Percentiles rank a stretch among this genome's conserved stretches.
Conservation (phyloP, 768 basidiomycete genomes). For the Tylopilus rubrobrunneus region DNA sequence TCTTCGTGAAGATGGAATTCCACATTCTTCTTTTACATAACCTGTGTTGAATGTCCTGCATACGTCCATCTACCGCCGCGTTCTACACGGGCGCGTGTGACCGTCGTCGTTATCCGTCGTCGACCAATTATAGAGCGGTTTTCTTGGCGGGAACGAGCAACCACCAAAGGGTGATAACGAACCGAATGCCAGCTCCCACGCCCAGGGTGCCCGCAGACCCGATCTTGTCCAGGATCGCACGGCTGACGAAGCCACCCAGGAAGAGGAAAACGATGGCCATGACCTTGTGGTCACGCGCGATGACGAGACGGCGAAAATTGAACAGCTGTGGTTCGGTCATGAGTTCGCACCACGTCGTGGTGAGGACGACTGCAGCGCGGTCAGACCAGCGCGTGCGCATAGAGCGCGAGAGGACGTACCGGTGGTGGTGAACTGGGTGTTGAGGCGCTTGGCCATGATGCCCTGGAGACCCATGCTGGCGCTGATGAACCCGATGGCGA, state of each 20-base stretch:
- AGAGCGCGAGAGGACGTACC: slow-evolving; percentile 39
- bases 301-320: slow-evolving; percentile 45
- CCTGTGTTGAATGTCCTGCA: not conserved
- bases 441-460: slow-evolving; percentile 76
- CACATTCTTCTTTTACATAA: not conserved
- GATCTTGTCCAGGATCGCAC: slow-evolving; percentile 54
- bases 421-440: slow-evolving; percentile 75
- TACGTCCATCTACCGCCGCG: not conserved
- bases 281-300: slow-evolving; percentile 66
- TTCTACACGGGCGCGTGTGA: not conserved
- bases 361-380: slow-evolving; percentile 60
- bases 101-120: not conserved
- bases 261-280: slow-evolving; percentile 69
- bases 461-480: slow-evolving; percentile 78
- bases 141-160: slow-evolving; percentile 48
- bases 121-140: not conserved
- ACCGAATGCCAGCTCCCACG: slow-evolving; percentile 57
- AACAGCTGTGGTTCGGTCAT: slow-evolving; percentile 79
- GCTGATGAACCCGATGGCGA: slow-evolving; percentile 75
- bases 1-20: not conserved
- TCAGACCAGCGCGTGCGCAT: not conserved
- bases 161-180: slow-evolving; percentile 63
- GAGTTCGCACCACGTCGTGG: slow-evolving; percentile 87
- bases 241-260: slow-evolving; percentile 66
- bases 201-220: slow-evolving; percentile 66